Evolutionary conservation across 306 rosid species (phyloP), one percentile per base, ranked within the genome.

Genomic region (Quercus engelmannii): DNA sequence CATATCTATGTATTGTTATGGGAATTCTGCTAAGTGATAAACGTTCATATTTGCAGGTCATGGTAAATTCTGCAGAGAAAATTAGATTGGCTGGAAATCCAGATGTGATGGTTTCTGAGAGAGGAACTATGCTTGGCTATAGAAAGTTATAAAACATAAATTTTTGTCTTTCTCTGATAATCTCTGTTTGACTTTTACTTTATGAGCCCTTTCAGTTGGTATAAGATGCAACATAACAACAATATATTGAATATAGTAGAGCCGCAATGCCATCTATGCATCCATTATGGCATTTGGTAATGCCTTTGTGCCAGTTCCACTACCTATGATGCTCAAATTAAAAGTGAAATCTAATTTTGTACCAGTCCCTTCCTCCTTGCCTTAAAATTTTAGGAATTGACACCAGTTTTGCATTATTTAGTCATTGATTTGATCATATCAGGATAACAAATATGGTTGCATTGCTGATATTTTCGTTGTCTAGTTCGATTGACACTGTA

Each of bases 71-170:
- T 69, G 96, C 95, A 12, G 98, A 95, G 88, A 95, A 95, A 85
- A 83, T 95, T 79, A 88, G 94, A 78, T 80, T 90, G 88, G 99
- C 98, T 59, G 99, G 99, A 79, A 95, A 95, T 86, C 86, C 94
- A 80, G 93, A 93, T 63, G 94, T 95, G 75, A 95, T 95, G 98
- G 99, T 95, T 82, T 95, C 98, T 85, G 97, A 93, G 85, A 91
- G 99, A 85, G 98, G 98, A 87, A 92, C 99, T 56, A 95, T 91
- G 98, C 92, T 95, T 87, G 99, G 99, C 74, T 95, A 95, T 83
- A 95, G 99, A 92, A 90, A 92, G 99, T 89, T 43, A 35, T 35
- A 35, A 35, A 35, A 35, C 41, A 35, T 0, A 35, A 35, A 1
- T 5, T 35, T 35, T 6, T 35, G 7, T 35, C 41, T 35, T 1